These are phyloP conservation scores for Dictyostelium purpureum DNA, from an alignment of 78 protist species.

Conservation along the genomic window DNA sequence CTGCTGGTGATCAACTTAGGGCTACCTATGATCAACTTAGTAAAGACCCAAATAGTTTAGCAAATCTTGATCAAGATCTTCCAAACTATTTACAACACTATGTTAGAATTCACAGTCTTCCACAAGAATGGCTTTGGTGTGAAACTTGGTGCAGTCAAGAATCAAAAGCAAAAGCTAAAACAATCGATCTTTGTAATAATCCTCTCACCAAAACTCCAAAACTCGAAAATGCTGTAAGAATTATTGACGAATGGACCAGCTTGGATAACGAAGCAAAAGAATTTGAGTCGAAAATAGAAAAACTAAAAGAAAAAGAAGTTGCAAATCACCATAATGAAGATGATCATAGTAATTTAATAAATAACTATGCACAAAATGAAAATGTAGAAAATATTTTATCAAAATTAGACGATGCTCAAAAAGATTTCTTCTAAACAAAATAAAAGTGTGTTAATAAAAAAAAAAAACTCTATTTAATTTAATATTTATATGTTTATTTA, in stretches of 20 bases:
- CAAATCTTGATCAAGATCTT: slow-evolving; percentile 96
- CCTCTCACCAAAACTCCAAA: slow-evolving; percentile 98
- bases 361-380: not conserved
- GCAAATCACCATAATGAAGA: not conserved
- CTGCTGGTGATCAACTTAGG: slow-evolving; percentile 96
- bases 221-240: slow-evolving; percentile 91
- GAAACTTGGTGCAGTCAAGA: slow-evolving; percentile 98
- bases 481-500: no score
- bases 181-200: slow-evolving; percentile 99
- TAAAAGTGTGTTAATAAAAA: not conserved
- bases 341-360: not conserved
- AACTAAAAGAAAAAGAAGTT: slow-evolving; percentile 33
- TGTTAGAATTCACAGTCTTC: slow-evolving; percentile 95
- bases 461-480: not conserved
- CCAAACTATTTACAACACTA: slow-evolving; percentile 97
- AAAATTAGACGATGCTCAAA: slow-evolving; percentile 32
- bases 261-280: slow-evolving; percentile 80
- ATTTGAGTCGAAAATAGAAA: not conserved
- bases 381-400: not conserved
- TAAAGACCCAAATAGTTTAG: slow-evolving; percentile 80
- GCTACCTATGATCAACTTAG: slow-evolving; percentile 89
- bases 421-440: slow-evolving; percentile 8
- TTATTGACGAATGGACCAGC: slow-evolving; percentile 84
- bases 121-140: slow-evolving; percentile 99
- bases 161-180: slow-evolving; percentile 93